These are phyloP conservation scores for Megacollybia marginata DNA, from an alignment of 768 basidiomycete species.

Conservation along the genomic window DNA sequence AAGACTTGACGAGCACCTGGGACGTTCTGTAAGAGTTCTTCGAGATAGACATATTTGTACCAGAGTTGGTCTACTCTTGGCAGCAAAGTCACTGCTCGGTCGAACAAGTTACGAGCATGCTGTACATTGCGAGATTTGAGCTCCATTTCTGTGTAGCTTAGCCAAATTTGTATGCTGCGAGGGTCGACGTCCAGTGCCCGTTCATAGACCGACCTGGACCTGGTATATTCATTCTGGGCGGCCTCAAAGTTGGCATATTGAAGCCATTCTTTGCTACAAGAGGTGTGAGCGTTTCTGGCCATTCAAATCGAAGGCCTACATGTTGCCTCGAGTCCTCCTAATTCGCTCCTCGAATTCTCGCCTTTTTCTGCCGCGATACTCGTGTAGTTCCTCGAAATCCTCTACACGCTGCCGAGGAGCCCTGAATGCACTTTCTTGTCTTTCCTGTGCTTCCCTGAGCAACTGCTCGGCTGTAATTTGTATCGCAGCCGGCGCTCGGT, in stretches of 20 bases:
- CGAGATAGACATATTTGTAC: constrained; percentile 99
- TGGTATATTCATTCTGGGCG: constrained; percentile 92
- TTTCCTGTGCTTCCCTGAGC: constrained; percentile 84
- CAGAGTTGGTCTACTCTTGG: constrained; percentile 96
- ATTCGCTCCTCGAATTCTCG: constrained; percentile 93
- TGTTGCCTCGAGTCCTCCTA: constrained; percentile 70
- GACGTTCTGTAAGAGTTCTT: constrained; percentile 93
- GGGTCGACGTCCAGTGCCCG: constrained; percentile 95
- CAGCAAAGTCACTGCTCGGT: constrained; percentile 92
- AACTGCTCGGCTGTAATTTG: constrained; percentile 99
- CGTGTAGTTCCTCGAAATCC: constrained; percentile 88
- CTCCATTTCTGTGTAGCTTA: constrained; percentile 95
- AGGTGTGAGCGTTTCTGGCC: constrained; percentile 1
- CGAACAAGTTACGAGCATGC: constrained; percentile 94
- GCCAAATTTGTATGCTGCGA: constrained; percentile 85
- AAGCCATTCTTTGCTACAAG: constrained; percentile 75
- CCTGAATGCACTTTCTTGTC: constrained; percentile 86
- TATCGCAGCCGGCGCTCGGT: constrained; percentile 89
- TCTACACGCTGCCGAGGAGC: constrained; percentile 95
- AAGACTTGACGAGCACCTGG: constrained; percentile 96
- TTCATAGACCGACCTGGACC: constrained; percentile 93
- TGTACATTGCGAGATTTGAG: constrained; percentile 96
- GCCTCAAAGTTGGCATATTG: constrained; percentile 90
- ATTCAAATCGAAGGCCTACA: constrained; percentile 29
- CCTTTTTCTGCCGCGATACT: constrained; percentile 87